Base-by-base conservation (phyloP, 2,329 filamentous ascomycete genomes). In the Penicillium hordei region DNA sequence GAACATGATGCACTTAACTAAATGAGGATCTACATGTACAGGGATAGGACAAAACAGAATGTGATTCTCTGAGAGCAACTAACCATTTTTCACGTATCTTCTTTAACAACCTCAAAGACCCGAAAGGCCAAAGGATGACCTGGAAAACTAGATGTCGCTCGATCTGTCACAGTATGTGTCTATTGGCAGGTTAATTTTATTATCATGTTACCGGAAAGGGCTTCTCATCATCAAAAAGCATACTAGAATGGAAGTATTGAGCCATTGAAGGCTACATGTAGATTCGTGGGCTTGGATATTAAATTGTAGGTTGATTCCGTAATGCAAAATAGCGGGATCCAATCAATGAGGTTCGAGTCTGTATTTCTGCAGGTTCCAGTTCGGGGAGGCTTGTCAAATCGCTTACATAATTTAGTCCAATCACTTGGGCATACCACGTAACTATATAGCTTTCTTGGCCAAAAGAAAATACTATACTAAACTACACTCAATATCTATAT, bases 11-110 rank as follows among this genome's bases (percentile, higher is more conserved):
- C 12, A 13, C 1, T 6, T 6, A 15, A 33, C 12, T 5, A 31
- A 13, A 40, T n/a, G 10, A 38, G 31, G 27, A 25, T 25, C 27
- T 21, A 51, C n/a, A 21, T 38, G 6, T 15, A 8, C 8, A 4
- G n/a, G 12, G 17, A 38, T 50, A 25, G 2, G 7, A 8, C 19
- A 38, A 50, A 40, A 25, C 3, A 10, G 3, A n/a, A 23, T 13
- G 2, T 25, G 5, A 5, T 36, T 25, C 5, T 8, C 8, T 34
- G 3, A n/a, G 8, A 19, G 45, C 2, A 17, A 25, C 6, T 12
- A 7, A 8, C 0, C 0, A 10, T 48, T 17, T 1, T 13, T 1
- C 3, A 12, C 0, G 6, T 23, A 17, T 17, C 19, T 34, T 12
- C 2, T 23, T n/a, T 5, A 0, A 33, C 23, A 15, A 19, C 1